Conservation (phyloP, 192 early-diverging fungal species). For the Cladochytrium replicatum region DNA sequence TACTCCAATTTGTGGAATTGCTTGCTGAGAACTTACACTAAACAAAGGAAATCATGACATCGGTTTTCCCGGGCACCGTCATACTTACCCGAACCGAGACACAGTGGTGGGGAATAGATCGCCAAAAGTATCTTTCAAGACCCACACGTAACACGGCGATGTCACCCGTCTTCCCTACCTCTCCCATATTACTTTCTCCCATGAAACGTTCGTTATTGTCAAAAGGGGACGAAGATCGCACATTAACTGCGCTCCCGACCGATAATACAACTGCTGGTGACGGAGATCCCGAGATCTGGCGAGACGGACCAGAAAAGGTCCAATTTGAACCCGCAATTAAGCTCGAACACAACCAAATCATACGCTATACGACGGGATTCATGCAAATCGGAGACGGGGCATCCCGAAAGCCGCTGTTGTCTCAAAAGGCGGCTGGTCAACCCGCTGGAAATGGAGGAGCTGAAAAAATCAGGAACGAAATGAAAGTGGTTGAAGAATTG, state of each 20-base stretch:
- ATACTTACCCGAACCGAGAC: constrained; percentile 13
- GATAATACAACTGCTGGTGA: not conserved
- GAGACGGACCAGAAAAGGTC: too few species aligned
- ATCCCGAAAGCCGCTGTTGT: too few species aligned
- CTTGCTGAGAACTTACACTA: not conserved
- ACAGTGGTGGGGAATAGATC: constrained; percentile 9
- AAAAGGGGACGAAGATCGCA: not conserved
- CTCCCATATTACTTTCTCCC: constrained; percentile 7
- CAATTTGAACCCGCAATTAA: too few species aligned
- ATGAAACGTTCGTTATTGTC: not conserved
- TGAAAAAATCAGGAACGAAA: not conserved
- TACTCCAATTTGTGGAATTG: not conserved
- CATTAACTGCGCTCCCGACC: not conserved
- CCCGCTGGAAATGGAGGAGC: too few species aligned
- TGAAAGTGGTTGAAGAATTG: too few species aligned
- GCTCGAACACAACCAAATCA: too few species aligned
- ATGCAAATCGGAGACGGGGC: too few species aligned
- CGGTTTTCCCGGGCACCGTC: constrained; percentile 5
- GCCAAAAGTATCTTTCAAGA: not conserved
- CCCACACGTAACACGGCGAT: not conserved
- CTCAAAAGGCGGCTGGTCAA: too few species aligned
- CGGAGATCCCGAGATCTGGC: too few species aligned
- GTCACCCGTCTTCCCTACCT: constrained; percentile 1
- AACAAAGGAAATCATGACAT: constrained; percentile 11
- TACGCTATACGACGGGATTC: too few species aligned